Evolutionary conservation across 345 rosid genomes (phyloP).

Genomic region (Euphorbia peplus): DNA sequence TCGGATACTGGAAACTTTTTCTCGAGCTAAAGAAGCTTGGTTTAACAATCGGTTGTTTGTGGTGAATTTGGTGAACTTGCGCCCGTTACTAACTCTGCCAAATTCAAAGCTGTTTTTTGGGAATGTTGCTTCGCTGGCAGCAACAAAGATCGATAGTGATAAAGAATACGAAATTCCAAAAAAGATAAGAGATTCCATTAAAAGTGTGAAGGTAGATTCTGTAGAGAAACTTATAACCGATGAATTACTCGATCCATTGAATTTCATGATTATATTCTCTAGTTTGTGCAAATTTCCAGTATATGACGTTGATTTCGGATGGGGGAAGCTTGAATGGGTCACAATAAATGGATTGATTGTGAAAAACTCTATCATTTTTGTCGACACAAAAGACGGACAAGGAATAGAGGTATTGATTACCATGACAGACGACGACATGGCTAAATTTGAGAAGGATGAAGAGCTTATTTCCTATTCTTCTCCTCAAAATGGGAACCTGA

Average conservation of each 20-base stretch:
- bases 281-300: background rate
- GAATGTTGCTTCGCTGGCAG: background rate
- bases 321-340: conserved; percentile 4
- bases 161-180: background rate
- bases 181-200: background rate
- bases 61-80: too few species aligned
- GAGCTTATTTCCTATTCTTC: background rate
- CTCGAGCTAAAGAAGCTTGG: background rate
- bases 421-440: background rate
- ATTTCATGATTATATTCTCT: too few species aligned
- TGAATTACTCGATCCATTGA: background rate
- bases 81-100: background rate
- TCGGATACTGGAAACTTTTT: background rate
- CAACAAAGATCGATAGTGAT: background rate
- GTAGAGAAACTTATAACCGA: background rate
- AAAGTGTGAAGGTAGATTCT: background rate
- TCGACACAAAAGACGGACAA: background rate
- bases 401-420: background rate
- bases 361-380: background rate
- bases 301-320: conserved; percentile 5
- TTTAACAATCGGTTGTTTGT: too few species aligned
- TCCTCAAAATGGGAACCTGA: background rate
- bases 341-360: background rate
- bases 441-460: background rate
- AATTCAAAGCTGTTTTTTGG: background rate